Evolutionary conservation across 2,329 filamentous ascomycete species (phyloP).

Genomic region (Cadophora sp.): DNA sequence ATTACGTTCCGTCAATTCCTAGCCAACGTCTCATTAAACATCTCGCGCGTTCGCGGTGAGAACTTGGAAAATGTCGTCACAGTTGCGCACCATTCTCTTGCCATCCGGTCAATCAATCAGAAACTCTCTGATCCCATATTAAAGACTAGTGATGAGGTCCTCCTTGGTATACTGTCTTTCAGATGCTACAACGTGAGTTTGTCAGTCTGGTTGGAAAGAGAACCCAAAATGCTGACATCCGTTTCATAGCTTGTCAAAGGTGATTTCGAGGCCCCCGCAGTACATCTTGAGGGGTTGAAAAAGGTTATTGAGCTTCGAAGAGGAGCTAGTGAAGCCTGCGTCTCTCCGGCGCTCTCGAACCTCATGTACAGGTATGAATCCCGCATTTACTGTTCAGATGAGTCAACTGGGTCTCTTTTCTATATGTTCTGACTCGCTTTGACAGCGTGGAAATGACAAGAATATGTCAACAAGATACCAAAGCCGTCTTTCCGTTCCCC

Average conservation of each 20-base stretch:
- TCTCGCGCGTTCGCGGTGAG: conserved; percentile 13
- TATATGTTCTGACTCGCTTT: no score
- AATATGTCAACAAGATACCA: conserved; percentile 15
- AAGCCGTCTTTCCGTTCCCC: conserved; percentile 11
- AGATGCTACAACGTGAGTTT: conserved; percentile 9
- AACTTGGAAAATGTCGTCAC: conserved; percentile 6
- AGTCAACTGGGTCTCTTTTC: no score
- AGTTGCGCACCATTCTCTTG: conserved; percentile 15
- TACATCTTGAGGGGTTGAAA: conserved; percentile 10
- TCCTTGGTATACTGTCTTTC: conserved; percentile 8
- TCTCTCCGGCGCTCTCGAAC: neutral
- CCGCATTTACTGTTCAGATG: no score
- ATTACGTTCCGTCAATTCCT: conserved; percentile 17
- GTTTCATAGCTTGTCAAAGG: conserved; percentile 5
- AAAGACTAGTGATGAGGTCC: conserved; percentile 8
- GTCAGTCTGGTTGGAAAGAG: neutral
- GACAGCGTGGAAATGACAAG: conserved; percentile 17
- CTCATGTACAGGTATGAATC: conserved; percentile 7
- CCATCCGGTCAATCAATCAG: conserved; percentile 14
- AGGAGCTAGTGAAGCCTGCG: neutral
- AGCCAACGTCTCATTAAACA: conserved; percentile 6
- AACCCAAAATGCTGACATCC: neutral
- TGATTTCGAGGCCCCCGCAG: neutral
- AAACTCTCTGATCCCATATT: conserved; percentile 5
- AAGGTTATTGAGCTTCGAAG: conserved; percentile 9